Conservation (phyloP, 2,329 filamentous ascomycete species). For the Diaporthe ampelina region DNA sequence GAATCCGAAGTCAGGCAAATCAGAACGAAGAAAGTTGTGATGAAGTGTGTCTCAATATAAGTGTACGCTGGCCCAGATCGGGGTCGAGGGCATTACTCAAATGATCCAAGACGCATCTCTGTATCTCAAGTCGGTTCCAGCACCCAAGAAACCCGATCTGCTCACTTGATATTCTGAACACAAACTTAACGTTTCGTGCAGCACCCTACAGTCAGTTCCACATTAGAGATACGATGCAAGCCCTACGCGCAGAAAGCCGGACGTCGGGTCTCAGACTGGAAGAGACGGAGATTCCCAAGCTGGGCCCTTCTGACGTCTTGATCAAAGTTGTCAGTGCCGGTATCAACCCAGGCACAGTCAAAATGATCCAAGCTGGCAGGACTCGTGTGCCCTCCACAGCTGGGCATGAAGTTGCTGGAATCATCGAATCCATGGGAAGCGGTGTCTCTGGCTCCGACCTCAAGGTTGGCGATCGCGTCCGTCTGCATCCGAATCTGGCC, state of each 20-base stretch:
- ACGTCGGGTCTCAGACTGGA: not conserved
- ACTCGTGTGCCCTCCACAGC: not conserved
- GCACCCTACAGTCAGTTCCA: not conserved
- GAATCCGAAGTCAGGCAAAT: not conserved
- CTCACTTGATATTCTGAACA: not conserved
- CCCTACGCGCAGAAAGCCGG: constrained; percentile 26
- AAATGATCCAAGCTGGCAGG: not conserved
- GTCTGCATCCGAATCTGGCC: not conserved
- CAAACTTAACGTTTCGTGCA: not conserved
- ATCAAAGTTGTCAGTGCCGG: not conserved
- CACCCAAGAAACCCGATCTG: not conserved
- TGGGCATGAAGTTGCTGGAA: not conserved
- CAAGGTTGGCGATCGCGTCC: not conserved
- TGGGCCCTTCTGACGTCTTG: not conserved
- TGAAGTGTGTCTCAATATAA: not conserved
- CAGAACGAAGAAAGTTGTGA: not conserved
- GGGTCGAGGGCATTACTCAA: too few species aligned
- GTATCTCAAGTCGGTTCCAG: too few species aligned
- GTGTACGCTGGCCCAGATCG: too few species aligned
- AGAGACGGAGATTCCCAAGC: not conserved
- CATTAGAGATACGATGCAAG: not conserved
- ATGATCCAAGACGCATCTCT: too few species aligned
- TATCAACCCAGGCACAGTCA: not conserved
- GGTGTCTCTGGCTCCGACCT: not conserved
- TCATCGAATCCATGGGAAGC: not conserved